Conservation (phyloP, 2,329 filamentous ascomycete species). For the Phyllosticta capitalensis region DNA sequence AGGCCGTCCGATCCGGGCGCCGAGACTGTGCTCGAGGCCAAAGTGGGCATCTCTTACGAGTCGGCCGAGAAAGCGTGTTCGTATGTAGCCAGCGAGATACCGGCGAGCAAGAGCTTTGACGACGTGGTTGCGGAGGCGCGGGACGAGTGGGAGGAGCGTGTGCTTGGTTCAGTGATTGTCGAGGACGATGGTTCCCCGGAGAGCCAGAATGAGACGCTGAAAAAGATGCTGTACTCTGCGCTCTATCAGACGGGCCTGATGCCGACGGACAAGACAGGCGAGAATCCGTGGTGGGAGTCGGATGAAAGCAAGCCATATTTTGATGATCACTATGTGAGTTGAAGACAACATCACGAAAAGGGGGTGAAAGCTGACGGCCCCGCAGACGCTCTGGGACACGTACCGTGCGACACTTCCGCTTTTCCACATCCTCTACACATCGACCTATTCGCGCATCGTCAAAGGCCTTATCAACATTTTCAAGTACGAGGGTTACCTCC, state of each 20-base stretch:
- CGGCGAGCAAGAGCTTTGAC: slow-evolving; percentile 31
- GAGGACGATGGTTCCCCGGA: neutral
- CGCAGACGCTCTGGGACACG: slow-evolving; percentile 8
- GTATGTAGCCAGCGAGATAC: slow-evolving; percentile 49
- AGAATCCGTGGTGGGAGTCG: slow-evolving; percentile 34
- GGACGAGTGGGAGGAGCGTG: slow-evolving; percentile 39
- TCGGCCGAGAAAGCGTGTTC: slow-evolving; percentile 53
- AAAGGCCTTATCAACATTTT: slow-evolving; percentile 16
- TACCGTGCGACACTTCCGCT: slow-evolving; percentile 13
- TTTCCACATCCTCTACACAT: slow-evolving; percentile 13
- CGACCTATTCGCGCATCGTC: slow-evolving; percentile 12
- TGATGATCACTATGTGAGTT: slow-evolving; percentile 26
- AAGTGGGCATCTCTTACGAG: slow-evolving; percentile 59
- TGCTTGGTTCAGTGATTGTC: slow-evolving; percentile 47
- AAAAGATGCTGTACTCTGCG: slow-evolving; percentile 24
- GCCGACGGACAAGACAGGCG: slow-evolving; percentile 33
- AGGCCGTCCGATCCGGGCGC: slow-evolving; percentile 14
- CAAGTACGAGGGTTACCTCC: slow-evolving; percentile 24
- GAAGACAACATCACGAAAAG: neutral
- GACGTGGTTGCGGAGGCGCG: slow-evolving; percentile 32
- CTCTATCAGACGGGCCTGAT: slow-evolving; percentile 31
- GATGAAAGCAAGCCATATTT: slow-evolving; percentile 30
- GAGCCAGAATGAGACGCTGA: slow-evolving; percentile 7
- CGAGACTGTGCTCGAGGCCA: slow-evolving; percentile 35
- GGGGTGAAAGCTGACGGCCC: neutral